Conservation (phyloP, 768 basidiomycete genomes). For the Auriscalpium vulgare region DNA sequence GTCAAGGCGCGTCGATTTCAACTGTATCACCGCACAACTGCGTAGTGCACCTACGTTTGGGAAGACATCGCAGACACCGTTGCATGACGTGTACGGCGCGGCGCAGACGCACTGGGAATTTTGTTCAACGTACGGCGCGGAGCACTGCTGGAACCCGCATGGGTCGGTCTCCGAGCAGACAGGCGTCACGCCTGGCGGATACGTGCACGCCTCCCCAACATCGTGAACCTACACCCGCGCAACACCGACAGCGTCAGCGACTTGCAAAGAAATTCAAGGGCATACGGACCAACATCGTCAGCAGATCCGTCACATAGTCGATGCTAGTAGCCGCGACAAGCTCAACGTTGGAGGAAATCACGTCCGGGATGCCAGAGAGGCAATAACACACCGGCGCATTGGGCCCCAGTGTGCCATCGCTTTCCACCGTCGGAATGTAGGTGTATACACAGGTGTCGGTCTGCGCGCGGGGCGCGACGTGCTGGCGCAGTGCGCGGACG, state of each 20-base stretch:
- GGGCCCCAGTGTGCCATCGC: too few species aligned
- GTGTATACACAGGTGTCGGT: constrained; percentile 20
- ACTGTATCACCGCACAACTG: neutral
- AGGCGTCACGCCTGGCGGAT: constrained; percentile 26
- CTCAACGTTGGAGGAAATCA: too few species aligned
- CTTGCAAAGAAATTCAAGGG: too few species aligned
- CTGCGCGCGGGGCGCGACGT: constrained; percentile 8
- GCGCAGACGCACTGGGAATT: constrained; percentile 31
- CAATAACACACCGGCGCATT: too few species aligned
- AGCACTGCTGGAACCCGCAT: constrained; percentile 31
- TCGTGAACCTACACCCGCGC: constrained; percentile 24
- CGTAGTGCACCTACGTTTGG: constrained; percentile 4
- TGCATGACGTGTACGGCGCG: constrained; percentile 29
- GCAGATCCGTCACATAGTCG: too few species aligned
- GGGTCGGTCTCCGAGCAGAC: constrained; percentile 26
- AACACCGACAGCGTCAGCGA: constrained; percentile 16
- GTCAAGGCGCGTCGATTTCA: neutral
- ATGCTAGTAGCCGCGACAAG: too few species aligned
- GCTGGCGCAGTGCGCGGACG: constrained; percentile 12
- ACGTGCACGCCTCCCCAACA: constrained; percentile 25
- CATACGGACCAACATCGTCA: too few species aligned
- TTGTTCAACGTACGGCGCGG: constrained; percentile 19
- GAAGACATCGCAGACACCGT: constrained; percentile 29
- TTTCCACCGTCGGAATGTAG: too few species aligned
- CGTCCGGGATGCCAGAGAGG: too few species aligned